phyloP scores from a whole-genome alignment of 352 stramenopile species.

The Plasmopara halstedii region DNA sequence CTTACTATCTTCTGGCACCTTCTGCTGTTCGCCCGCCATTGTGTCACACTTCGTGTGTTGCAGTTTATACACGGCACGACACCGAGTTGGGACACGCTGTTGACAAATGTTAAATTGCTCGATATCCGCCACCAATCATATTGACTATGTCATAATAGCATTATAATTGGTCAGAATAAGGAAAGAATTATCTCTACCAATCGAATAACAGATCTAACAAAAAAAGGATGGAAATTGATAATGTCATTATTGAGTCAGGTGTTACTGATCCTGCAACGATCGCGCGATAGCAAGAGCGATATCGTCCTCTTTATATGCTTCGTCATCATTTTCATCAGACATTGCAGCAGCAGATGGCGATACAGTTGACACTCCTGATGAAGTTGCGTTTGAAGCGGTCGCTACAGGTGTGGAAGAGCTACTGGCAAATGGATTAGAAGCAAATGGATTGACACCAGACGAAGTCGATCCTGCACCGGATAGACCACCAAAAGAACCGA shows the following conservation, averaged over 20 bases:
- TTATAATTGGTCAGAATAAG: constrained; percentile 15
- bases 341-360: constrained; percentile 6
- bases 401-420: constrained; percentile 2
- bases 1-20: constrained; percentile 7
- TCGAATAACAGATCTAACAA: no score
- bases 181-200: no score
- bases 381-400: constrained; percentile 1
- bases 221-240: constrained; percentile 1
- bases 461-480: constrained; percentile 7
- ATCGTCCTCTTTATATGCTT: constrained; percentile 62
- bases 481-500: constrained; percentile 23
- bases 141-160: constrained; percentile 4
- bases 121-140: constrained; percentile 23
- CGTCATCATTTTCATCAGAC: constrained; percentile 11
- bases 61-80: not conserved
- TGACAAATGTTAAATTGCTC: constrained; percentile 16
- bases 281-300: constrained; percentile 72
- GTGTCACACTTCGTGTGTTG: not conserved
- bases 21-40: constrained; percentile 20
- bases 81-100: not conserved
- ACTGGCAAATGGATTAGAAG: constrained; percentile 17
- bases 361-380: not conserved
- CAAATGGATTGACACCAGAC: constrained; percentile 36
- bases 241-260: not conserved
- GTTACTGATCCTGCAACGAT: constrained; percentile 64